These are phyloP conservation scores for Ambrosia hybrid DNA, from an alignment of 140 eudicot species.

Conservation along the genomic window DNA sequence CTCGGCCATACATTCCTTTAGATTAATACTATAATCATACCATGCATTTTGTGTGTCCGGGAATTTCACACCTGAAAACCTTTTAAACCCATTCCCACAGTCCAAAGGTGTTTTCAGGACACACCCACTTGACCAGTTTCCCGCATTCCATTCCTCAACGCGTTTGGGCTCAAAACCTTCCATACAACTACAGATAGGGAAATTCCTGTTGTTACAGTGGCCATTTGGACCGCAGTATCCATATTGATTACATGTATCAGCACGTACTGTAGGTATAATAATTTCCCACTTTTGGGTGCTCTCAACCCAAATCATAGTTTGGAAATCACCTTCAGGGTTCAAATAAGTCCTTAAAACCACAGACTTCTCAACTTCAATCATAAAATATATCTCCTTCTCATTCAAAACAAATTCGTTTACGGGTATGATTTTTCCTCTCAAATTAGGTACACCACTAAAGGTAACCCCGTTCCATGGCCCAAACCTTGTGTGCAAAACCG, in stretches of 20 bases:
- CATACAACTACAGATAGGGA: constrained; percentile 35
- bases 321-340: neutral
- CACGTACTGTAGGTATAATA: neutral
- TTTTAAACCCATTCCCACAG: constrained; percentile 23
- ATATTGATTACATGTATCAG: constrained; percentile 16
- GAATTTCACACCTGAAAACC: constrained; percentile 16
- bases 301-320: constrained; percentile 15
- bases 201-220: constrained; percentile 16
- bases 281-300: constrained; percentile 12
- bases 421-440: neutral
- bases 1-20: constrained; percentile 31
- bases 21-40: constrained; percentile 14
- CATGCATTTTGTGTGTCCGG: constrained; percentile 19
- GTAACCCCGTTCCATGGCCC: constrained; percentile 27
- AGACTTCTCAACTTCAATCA: constrained; percentile 4
- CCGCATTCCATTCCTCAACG: constrained; percentile 26
- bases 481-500: neutral
- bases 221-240: constrained; percentile 33
- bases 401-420: neutral
- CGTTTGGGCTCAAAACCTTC: constrained; percentile 24
- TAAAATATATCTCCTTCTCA: constrained; percentile 4
- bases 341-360: neutral
- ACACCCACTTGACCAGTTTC: constrained; percentile 33
- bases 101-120: constrained; percentile 8
- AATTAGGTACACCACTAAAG: constrained; percentile 15